phyloP scores from a whole-genome alignment of 1,139 yeast genomes.

The Barnettozyma hawaiiensis region DNA sequence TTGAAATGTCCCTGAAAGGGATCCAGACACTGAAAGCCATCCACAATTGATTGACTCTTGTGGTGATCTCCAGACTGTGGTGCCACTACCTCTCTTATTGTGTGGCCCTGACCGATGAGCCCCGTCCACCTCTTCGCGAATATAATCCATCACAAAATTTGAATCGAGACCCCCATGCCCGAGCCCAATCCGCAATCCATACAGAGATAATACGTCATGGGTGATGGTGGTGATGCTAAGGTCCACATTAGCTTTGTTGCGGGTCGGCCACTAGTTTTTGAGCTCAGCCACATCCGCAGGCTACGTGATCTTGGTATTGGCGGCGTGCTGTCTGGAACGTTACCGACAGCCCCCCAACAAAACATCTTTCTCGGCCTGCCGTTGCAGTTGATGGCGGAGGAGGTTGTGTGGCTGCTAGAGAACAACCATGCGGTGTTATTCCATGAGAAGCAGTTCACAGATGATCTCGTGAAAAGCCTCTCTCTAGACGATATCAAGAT shows the following conservation, averaged over 20 bases:
- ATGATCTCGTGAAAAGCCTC: slow-evolving; percentile 15
- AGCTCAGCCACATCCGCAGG: slow-evolving; percentile 43
- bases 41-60: not conserved
- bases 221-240: too few species aligned
- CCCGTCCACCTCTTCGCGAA: slow-evolving; percentile 2
- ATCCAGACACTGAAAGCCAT: not conserved
- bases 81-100: too few species aligned
- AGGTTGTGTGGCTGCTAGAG: slow-evolving; percentile 59
- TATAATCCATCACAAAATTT: too few species aligned
- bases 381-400: slow-evolving; percentile 65
- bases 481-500: slow-evolving; percentile 17
- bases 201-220: slow-evolving; percentile 3
- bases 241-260: slow-evolving; percentile 37
- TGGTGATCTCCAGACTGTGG: too few species aligned
- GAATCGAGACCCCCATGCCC: too few species aligned
- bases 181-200: too few species aligned
- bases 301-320: slow-evolving; percentile 55
- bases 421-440: slow-evolving; percentile 37
- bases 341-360: slow-evolving; percentile 88
- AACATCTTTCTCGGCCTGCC: slow-evolving; percentile 83
- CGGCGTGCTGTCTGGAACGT: slow-evolving; percentile 77
- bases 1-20: too few species aligned
- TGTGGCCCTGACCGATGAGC: slow-evolving; percentile 11
- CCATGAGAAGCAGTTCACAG: slow-evolving; percentile 21
- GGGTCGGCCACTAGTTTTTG: slow-evolving; percentile 48